Percentiles rank a stretch among this genome's conserved stretches.
Evolutionary conservation across 108 stramenopile genomes (phyloP).

Genomic region (Craspedostauros australis): DNA sequence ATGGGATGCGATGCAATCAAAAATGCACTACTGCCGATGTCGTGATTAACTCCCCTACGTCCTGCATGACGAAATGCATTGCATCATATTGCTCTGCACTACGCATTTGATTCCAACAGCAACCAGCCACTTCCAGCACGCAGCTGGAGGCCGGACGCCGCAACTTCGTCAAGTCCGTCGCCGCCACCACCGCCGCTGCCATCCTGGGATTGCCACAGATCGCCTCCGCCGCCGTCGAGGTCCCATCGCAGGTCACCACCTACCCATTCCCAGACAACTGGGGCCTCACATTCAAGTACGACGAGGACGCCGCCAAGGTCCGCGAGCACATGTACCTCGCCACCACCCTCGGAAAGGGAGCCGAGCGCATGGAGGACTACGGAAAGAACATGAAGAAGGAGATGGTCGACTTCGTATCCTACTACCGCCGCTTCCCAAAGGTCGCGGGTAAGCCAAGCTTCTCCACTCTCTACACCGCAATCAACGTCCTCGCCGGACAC

Average conservation of each 20-base stretch:
- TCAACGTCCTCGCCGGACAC: slow-evolving; percentile 95
- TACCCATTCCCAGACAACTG: slow-evolving; percentile 79
- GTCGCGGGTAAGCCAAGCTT: slow-evolving; percentile 93
- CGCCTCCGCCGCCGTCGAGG: slow-evolving; percentile 61
- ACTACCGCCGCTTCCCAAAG: slow-evolving; percentile 86
- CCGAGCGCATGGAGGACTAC: slow-evolving; percentile 84
- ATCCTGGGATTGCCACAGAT: slow-evolving; percentile 33
- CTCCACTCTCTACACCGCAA: slow-evolving; percentile 91
- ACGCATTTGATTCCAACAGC: background rate
- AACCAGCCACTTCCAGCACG: slow-evolving; percentile 18
- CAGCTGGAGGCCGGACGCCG: too few relatives aligned
- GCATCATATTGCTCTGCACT: background rate
- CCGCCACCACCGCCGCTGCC: slow-evolving; percentile 34
- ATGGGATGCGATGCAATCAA: too few relatives aligned
- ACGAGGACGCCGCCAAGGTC: slow-evolving; percentile 86
- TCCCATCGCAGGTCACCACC: slow-evolving; percentile 63
- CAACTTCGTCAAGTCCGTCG: slow-evolving; percentile 46
- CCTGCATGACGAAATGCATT: background rate
- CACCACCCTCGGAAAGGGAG: slow-evolving; percentile 84
- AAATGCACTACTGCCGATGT: too few relatives aligned
- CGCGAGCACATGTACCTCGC: slow-evolving; percentile 88
- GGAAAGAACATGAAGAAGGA: slow-evolving; percentile 94
- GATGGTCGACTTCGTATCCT: slow-evolving; percentile 95
- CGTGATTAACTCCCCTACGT: too few relatives aligned
- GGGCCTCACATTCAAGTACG: slow-evolving; percentile 88